These are phyloP conservation scores for Fusarium xyrophilum DNA, from an alignment of 2,329 filamentous ascomycete genomes.

Conservation along the genomic window DNA sequence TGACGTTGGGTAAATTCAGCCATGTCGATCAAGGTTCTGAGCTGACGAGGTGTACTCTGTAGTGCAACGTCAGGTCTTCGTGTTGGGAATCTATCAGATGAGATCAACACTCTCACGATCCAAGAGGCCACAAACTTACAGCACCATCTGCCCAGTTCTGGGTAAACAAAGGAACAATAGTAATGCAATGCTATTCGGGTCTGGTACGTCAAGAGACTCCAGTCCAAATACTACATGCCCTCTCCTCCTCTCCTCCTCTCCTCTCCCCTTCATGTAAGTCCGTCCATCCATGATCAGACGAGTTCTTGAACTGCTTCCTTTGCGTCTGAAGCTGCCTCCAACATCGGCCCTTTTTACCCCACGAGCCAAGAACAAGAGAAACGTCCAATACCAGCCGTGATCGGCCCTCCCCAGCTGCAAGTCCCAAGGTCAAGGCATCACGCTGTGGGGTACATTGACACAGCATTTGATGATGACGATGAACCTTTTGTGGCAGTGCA, in stretches of 20 bases:
- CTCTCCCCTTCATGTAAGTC: not conserved
- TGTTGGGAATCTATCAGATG: not conserved
- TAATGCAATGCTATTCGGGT: not conserved
- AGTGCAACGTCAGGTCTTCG: conserved; percentile 14
- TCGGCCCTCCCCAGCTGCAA: conserved; percentile 16
- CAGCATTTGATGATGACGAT: conserved; percentile 24
- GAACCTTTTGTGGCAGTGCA: not conserved
- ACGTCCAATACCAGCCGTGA: conserved; percentile 16
- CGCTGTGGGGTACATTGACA: conserved; percentile 23
- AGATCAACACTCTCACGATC: not conserved
- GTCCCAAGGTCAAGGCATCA: not conserved
- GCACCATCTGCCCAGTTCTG: not conserved
- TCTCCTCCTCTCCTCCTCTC: not conserved
- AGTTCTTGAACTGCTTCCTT: not conserved
- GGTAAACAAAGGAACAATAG: not conserved
- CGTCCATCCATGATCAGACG: conserved; percentile 1
- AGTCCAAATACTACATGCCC: not conserved
- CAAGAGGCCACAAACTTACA: not conserved
- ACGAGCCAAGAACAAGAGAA: conserved; percentile 11
- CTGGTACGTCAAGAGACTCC: conserved; percentile 1
- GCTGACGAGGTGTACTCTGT: conserved; percentile 1
- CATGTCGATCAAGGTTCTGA: conserved; percentile 25
- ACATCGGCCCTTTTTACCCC: conserved; percentile 38
- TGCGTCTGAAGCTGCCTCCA: not conserved
- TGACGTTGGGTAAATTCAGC: conserved; percentile 12